Conservation (phyloP, 306 rosid genomes). For the Castanopsis chinensis region DNA sequence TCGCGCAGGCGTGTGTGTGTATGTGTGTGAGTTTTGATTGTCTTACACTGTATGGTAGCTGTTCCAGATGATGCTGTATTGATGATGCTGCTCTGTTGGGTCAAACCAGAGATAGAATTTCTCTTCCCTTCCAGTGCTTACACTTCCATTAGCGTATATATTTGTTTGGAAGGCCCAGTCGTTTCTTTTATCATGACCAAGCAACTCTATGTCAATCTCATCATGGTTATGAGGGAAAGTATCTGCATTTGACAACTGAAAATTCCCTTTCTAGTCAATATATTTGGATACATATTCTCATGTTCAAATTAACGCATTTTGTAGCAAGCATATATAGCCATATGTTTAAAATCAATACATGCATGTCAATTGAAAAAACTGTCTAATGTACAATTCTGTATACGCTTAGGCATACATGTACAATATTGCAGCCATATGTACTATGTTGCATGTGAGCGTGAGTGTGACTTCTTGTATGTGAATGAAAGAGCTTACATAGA, state of each 20-base stretch:
- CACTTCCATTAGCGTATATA: slow-evolving; percentile 85
- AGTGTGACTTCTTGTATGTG: not conserved
- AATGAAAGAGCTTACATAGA: slow-evolving; percentile 61
- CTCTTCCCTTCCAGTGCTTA: slow-evolving; percentile 92
- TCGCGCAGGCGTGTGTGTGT: not conserved
- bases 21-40: not conserved
- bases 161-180: slow-evolving; percentile 92
- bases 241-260: slow-evolving; percentile 88
- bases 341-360: not conserved
- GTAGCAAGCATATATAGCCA: not conserved
- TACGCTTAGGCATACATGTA: too few relatives aligned
- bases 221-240: slow-evolving; percentile 81
- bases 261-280: slow-evolving; percentile 11
- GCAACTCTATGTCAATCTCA: slow-evolving; percentile 87
- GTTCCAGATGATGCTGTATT: slow-evolving; percentile 92
- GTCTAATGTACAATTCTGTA: too few relatives aligned
- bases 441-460: not conserved
- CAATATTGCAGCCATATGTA: not conserved
- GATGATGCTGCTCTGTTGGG: slow-evolving; percentile 72
- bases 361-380: too few relatives aligned
- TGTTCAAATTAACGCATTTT: not conserved
- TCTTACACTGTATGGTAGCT: slow-evolving; percentile 78
- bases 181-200: slow-evolving; percentile 86
- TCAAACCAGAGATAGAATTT: slow-evolving; percentile 95
- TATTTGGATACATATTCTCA: not conserved